These are phyloP conservation scores for Fusarium brachygibbosum DNA, from an alignment of 2,329 filamentous ascomycete genomes.

Conservation along the genomic window DNA sequence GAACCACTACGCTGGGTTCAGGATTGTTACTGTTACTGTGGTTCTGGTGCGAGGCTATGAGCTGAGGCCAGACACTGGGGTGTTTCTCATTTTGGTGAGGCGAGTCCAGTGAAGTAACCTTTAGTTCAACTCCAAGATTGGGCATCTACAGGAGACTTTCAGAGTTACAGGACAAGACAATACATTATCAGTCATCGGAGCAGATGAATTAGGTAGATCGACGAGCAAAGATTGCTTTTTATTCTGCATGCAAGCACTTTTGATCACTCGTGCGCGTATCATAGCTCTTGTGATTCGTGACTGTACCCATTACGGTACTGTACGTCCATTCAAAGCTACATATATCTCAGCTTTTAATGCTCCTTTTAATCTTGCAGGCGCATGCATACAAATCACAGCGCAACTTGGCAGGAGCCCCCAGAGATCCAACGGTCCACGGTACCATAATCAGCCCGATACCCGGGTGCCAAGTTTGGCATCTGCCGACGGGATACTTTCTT, in stretches of 20 bases:
- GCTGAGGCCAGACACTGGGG: conserved; percentile 14
- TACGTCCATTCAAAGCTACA: background rate
- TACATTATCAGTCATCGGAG: background rate
- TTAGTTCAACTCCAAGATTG: background rate
- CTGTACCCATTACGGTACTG: background rate
- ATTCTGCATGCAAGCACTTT: background rate
- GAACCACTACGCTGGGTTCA: conserved; percentile 26
- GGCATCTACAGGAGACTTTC: background rate
- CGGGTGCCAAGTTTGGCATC: conserved; percentile 6
- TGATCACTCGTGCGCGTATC: background rate
- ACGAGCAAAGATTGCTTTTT: background rate
- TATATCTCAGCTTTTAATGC: conserved; percentile 32
- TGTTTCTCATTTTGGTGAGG: conserved; percentile 9
- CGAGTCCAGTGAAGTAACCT: background rate
- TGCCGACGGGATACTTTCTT: conserved; percentile 10
- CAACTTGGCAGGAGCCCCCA: conserved; percentile 5
- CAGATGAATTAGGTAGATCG: background rate
- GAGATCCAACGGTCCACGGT: conserved; percentile 7
- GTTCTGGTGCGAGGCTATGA: conserved; percentile 2
- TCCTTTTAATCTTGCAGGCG: conserved; percentile 17
- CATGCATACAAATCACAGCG: background rate
- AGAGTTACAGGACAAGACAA: background rate
- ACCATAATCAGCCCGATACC: conserved; percentile 12
- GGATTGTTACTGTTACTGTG: background rate
- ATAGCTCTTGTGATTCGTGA: background rate